A percentile compares a stretch with the other conserved stretches of the same genome.
Evolutionary conservation across 1,139 yeast genomes (phyloP).

Genomic region (Hemisphaericaspora xylanilytica): DNA sequence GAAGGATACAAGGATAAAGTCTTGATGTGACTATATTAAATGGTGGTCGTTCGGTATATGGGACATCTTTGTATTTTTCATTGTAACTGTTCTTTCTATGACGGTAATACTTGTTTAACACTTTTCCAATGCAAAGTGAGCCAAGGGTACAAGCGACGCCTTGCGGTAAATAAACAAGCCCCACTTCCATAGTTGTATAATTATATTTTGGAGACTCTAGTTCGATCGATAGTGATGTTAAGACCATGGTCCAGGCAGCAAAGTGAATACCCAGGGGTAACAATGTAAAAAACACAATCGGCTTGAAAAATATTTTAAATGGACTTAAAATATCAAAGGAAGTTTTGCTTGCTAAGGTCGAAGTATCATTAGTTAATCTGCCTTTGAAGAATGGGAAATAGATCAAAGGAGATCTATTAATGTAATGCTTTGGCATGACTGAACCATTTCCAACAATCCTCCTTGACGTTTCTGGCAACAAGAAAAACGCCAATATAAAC

Average conservation of each 20-base stretch:
- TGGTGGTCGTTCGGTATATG: slow-evolving; percentile 19
- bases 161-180: slow-evolving; percentile 39
- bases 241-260: slow-evolving; percentile 37
- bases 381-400: slow-evolving; percentile 23
- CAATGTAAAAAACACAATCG: slow-evolving; percentile 24
- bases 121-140: slow-evolving; percentile 29
- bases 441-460: slow-evolving; percentile 41
- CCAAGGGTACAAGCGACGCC: slow-evolving; percentile 33
- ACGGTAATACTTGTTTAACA: slow-evolving; percentile 29
- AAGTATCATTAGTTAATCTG: slow-evolving; percentile 26
- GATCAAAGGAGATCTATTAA: slow-evolving; percentile 26
- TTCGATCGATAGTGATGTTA: slow-evolving; percentile 32
- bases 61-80: slow-evolving; percentile 14
- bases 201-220: slow-evolving; percentile 30
- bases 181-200: slow-evolving; percentile 36
- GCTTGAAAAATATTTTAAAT: slow-evolving; percentile 26
- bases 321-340: slow-evolving; percentile 28
- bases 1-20: slow-evolving; percentile 26
- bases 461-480: slow-evolving; percentile 38
- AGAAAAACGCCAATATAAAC: slow-evolving; percentile 20
- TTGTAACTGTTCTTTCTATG: slow-evolving; percentile 20
- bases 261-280: slow-evolving; percentile 35
- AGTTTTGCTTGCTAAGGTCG: slow-evolving; percentile 22
- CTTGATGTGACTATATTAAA: slow-evolving; percentile 30
- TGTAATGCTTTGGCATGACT: slow-evolving; percentile 21